These are phyloP conservation scores for Phytophthora sp. DNA, from an alignment of 352 stramenopile genomes.

Conservation along the genomic window DNA sequence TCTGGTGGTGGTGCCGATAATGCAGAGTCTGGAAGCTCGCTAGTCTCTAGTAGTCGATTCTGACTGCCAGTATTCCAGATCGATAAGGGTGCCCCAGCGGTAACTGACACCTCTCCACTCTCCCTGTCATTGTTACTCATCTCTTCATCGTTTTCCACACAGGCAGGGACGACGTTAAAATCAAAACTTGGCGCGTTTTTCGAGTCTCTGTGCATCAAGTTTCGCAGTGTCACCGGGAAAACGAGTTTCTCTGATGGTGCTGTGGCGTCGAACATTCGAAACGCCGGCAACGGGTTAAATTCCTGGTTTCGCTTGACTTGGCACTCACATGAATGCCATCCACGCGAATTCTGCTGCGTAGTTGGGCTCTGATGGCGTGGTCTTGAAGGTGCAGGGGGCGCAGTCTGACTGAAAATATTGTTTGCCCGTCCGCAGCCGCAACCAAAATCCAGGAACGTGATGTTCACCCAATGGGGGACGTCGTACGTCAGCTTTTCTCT, in stretches of 20 bases:
- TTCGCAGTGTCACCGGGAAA: slow-evolving; percentile 62
- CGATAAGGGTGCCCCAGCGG: slow-evolving; percentile 7
- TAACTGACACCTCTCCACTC: slow-evolving; percentile 7
- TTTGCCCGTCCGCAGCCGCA: slow-evolving; percentile 47
- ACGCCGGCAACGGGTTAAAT: slow-evolving; percentile 69
- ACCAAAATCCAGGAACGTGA: slow-evolving; percentile 88
- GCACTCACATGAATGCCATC: slow-evolving; percentile 53
- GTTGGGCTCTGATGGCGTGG: slow-evolving; percentile 6
- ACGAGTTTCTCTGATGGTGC: slow-evolving; percentile 49
- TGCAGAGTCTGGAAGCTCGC: slow-evolving; percentile 26
- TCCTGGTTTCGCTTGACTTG: slow-evolving; percentile 46
- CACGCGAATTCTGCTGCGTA: slow-evolving; percentile 14
- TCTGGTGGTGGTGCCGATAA: slow-evolving; percentile 27
- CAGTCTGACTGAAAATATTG: slow-evolving; percentile 1
- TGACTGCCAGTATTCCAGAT: slow-evolving; percentile 10
- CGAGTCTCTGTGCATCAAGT: slow-evolving; percentile 45
- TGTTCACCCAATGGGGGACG: slow-evolving; percentile 95
- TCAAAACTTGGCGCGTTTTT: slow-evolving; percentile 5
- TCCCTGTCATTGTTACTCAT: slow-evolving; percentile 1
- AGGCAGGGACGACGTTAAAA: background rate
- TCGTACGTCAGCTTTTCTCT: slow-evolving; percentile 68
- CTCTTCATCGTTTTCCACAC: slow-evolving; percentile 10
- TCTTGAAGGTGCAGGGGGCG: background rate
- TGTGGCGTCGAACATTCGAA: slow-evolving; percentile 79
- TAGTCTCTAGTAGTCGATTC: slow-evolving; percentile 25